Conservation (phyloP, 2,329 filamentous ascomycete genomes). For the Penicillium sp. region DNA sequence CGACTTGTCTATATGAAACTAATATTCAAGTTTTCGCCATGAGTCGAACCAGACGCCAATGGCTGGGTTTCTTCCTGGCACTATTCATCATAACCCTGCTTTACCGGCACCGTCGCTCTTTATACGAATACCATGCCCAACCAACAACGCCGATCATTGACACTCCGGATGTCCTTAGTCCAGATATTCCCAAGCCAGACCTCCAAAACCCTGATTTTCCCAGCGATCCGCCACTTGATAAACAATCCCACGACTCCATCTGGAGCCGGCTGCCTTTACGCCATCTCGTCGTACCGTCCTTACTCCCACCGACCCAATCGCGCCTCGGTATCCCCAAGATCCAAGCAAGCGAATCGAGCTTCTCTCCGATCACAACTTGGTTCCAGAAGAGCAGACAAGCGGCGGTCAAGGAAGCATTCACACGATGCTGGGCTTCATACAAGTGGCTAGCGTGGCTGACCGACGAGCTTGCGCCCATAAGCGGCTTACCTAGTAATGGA, state of each 20-base stretch:
- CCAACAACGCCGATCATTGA: not conserved
- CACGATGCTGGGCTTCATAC: slow-evolving; percentile 77
- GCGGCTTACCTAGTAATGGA: slow-evolving; percentile 64
- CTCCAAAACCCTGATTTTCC: not conserved
- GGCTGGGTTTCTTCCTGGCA: slow-evolving; percentile 9
- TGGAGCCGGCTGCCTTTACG: slow-evolving; percentile 14
- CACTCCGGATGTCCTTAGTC: not conserved
- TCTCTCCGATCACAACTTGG: slow-evolving; percentile 4
- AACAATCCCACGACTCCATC: not conserved
- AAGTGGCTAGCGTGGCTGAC: slow-evolving; percentile 73
- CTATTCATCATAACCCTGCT: slow-evolving; percentile 9
- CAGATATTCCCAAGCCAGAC: not conserved
- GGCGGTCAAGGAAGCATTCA: slow-evolving; percentile 69
- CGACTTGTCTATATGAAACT: not conserved
- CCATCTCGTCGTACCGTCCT: slow-evolving; percentile 3
- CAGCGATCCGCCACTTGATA: not conserved
- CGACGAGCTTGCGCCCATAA: slow-evolving; percentile 77
- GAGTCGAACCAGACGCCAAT: slow-evolving; percentile 16
- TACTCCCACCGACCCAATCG: not conserved
- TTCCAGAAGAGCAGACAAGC: slow-evolving; percentile 25
- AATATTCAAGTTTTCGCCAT: slow-evolving; percentile 3
- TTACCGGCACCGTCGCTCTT: slow-evolving; percentile 42
- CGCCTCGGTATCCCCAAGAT: not conserved
- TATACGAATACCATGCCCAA: not conserved
- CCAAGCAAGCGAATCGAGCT: slow-evolving; percentile 1